A percentile compares a stretch with the other conserved stretches of the same genome.
Evolutionary conservation across 2,329 filamentous ascomycete species (phyloP).

Genomic region (Dichotomopilus funicola): DNA sequence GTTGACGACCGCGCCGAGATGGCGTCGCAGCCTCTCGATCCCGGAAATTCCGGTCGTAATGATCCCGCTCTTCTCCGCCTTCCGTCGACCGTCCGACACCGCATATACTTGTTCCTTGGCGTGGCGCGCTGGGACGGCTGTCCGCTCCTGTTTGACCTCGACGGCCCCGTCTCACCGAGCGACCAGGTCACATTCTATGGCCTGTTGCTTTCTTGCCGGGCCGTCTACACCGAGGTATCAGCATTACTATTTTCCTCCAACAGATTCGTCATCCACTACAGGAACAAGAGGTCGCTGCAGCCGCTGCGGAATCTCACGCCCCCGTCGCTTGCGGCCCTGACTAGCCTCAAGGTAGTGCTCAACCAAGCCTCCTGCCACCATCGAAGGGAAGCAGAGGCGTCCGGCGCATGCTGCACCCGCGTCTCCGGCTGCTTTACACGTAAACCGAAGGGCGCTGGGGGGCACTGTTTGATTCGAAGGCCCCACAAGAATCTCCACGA

Average conservation of each 20-base stretch:
- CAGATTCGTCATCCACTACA: constrained; percentile 1
- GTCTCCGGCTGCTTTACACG: neutral
- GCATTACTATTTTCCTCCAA: neutral
- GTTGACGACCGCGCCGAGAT: neutral
- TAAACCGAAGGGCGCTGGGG: neutral
- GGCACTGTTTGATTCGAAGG: neutral
- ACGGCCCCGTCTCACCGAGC: neutral
- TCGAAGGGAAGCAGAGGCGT: neutral
- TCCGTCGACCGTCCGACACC: neutral
- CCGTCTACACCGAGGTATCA: neutral
- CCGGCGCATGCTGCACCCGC: neutral
- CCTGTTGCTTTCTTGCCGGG: neutral
- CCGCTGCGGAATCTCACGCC: neutral
- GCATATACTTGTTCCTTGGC: neutral
- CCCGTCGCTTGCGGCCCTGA: neutral
- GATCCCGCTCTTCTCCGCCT: neutral
- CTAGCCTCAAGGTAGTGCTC: neutral
- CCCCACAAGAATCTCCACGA: neutral
- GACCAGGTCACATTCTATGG: neutral
- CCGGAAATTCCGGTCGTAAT: neutral
- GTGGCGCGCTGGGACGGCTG: neutral
- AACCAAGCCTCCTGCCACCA: constrained; percentile 1
- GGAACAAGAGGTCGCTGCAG: neutral
- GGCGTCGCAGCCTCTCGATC: neutral
- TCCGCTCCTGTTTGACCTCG: neutral